A percentile compares a stretch with the other conserved stretches of the same genome.
phyloP scores from a whole-genome alignment of 164 flowering plant species.

The Magnolia kwangsiensis region DNA sequence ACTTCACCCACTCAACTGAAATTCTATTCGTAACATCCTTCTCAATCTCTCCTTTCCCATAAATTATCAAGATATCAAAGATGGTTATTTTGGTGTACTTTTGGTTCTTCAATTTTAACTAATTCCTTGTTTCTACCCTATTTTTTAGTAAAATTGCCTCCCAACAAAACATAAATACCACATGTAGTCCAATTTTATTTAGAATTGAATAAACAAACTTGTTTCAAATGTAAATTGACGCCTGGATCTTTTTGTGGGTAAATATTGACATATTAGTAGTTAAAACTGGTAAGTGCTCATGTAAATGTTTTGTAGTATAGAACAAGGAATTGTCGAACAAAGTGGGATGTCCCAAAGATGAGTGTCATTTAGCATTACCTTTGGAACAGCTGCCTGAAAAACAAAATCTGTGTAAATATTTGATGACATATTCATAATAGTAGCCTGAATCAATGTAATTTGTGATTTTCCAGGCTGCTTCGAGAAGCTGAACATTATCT shows the following conservation, averaged over 20 bases:
- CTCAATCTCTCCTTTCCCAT: too few species aligned
- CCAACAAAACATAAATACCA: background rate
- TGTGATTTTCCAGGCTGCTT: constrained; percentile 68
- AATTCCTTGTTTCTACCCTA: too few species aligned
- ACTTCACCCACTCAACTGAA: too few species aligned
- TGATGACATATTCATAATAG: constrained; percentile 65
- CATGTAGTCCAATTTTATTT: background rate
- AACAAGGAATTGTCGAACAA: background rate
- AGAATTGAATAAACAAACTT: background rate
- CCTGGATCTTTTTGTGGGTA: background rate
- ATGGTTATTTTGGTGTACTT: too few species aligned
- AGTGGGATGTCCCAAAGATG: background rate
- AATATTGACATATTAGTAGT: background rate
- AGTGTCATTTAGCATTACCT: constrained; percentile 45
- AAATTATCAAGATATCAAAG: too few species aligned
- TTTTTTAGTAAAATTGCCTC: background rate
- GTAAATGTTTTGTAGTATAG: background rate
- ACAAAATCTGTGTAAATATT: constrained; percentile 61
- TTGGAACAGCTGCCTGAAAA: constrained; percentile 99
- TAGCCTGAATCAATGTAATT: constrained; percentile 65
- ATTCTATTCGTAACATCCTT: too few species aligned
- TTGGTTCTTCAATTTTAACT: too few species aligned
- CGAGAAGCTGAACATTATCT: constrained; percentile 69
- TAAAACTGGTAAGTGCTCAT: too few species aligned
- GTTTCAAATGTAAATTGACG: background rate